A percentile compares a stretch with the other conserved stretches of the same genome.
phyloP scores from a whole-genome alignment of 768 basidiomycete species.

The Lyophyllum decastes region DNA sequence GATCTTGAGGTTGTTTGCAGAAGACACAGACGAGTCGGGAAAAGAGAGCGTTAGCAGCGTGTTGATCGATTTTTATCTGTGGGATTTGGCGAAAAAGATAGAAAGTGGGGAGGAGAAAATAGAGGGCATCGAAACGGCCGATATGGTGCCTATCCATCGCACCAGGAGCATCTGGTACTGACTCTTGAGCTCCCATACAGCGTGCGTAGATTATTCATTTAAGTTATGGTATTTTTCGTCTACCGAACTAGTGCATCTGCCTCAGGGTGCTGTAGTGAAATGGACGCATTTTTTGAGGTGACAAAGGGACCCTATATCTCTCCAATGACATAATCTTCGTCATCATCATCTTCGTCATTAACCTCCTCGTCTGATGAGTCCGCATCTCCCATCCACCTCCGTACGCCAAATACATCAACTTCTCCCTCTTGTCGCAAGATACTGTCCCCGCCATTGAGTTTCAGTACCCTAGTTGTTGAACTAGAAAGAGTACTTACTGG shows the following conservation, averaged over 20 bases:
- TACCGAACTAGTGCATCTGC: neutral
- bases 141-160: conserved; percentile 71
- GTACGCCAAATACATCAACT: conserved; percentile 52
- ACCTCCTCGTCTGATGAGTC: conserved; percentile 31
- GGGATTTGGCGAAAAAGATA: conserved; percentile 82
- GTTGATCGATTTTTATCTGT: conserved; percentile 87
- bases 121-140: conserved; percentile 55
- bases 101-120: conserved; percentile 63
- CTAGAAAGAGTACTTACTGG: conserved; percentile 45
- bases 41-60: conserved; percentile 63
- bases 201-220: neutral
- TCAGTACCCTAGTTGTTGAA: neutral
- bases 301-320: neutral
- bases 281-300: neutral
- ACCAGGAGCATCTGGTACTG: conserved; percentile 89
- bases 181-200: conserved; percentile 7
- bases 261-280: neutral
- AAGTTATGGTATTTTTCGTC: conserved; percentile 1
- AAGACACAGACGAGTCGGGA: conserved; percentile 24
- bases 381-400: conserved; percentile 35
- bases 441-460: conserved; percentile 31
- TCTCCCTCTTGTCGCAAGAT: conserved; percentile 60
- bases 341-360: conserved; percentile 26
- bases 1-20: conserved; percentile 43
- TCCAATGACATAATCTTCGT: neutral